These are phyloP conservation scores for Vicia sativa DNA, from an alignment of 306 rosid species.

Conservation along the genomic window DNA sequence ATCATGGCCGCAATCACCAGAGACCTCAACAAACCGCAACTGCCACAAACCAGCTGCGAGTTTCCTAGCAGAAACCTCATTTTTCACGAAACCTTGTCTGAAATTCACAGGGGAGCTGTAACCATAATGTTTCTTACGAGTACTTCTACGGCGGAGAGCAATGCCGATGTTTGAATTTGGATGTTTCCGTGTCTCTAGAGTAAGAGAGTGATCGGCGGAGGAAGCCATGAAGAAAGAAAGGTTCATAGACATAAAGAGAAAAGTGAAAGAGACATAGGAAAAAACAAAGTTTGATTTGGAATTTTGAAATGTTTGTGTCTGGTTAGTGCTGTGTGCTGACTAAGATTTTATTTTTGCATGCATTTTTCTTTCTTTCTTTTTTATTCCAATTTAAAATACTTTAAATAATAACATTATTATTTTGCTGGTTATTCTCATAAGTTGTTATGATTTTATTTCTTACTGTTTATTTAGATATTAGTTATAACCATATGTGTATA, in stretches of 20 bases:
- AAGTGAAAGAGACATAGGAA: neutral
- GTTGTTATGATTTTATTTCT: no score
- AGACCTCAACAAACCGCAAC: conserved; percentile 40
- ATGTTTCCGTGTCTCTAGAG: conserved; percentile 27
- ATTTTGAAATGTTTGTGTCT: no score
- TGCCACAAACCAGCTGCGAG: conserved; percentile 73
- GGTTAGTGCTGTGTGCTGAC: no score
- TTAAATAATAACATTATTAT: no score
- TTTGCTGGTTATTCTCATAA: no score
- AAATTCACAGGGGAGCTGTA: conserved; percentile 26
- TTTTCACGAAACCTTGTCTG: conserved; percentile 1
- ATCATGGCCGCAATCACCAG: conserved; percentile 18
- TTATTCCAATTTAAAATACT: no score
- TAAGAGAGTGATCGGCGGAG: conserved; percentile 19
- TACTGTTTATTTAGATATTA: no score
- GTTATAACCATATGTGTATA: no score
- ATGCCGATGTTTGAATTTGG: neutral
- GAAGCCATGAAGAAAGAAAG: conserved; percentile 35
- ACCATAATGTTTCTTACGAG: conserved; percentile 11
- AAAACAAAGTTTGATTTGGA: neutral
- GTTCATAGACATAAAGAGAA: conserved; percentile 1
- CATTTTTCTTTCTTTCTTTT: no score
- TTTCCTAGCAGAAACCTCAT: conserved; percentile 52
- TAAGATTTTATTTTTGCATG: no score
- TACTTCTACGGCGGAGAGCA: conserved; percentile 17